These are phyloP conservation scores for Taphrina communis DNA, from an alignment of 1,139 yeast species.

Conservation along the genomic window DNA sequence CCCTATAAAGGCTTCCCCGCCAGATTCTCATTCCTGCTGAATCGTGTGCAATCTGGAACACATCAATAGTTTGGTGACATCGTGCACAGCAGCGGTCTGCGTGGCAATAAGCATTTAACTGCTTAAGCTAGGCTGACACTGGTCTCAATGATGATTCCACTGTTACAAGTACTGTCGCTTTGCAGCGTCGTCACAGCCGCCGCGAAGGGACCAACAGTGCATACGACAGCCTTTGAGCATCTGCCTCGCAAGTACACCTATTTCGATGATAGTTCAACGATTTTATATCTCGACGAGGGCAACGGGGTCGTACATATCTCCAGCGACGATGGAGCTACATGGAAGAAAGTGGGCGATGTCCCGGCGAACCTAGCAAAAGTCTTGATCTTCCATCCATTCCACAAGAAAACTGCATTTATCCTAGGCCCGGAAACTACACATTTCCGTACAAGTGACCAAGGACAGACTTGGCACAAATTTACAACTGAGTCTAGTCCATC, in stretches of 20 bases:
- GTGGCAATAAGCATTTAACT: too few relatives aligned
- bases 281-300: constrained; percentile 55
- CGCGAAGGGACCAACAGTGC: constrained; percentile 42
- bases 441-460: constrained; percentile 63
- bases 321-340: constrained; percentile 64
- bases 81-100: too few relatives aligned
- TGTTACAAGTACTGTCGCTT: not conserved
- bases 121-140: too few relatives aligned
- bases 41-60: too few relatives aligned
- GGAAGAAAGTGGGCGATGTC: constrained; percentile 55
- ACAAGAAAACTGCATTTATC: constrained; percentile 61
- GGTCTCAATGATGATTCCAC: not conserved
- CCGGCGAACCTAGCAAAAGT: constrained; percentile 50
- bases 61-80: too few relatives aligned
- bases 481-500: constrained; percentile 48
- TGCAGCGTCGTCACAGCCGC: constrained; percentile 7
- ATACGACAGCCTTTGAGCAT: constrained; percentile 42
- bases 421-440: constrained; percentile 55
- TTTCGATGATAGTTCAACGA: constrained; percentile 47
- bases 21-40: too few relatives aligned
- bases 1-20: too few relatives aligned
- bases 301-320: constrained; percentile 55
- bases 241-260: constrained; percentile 45
- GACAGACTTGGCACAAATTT: constrained; percentile 63
- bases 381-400: constrained; percentile 58